Evolutionary conservation across 2,329 filamentous ascomycete species (phyloP), one percentile per base, ranked within the genome.

Genomic region (Dissoconium aciculare): DNA sequence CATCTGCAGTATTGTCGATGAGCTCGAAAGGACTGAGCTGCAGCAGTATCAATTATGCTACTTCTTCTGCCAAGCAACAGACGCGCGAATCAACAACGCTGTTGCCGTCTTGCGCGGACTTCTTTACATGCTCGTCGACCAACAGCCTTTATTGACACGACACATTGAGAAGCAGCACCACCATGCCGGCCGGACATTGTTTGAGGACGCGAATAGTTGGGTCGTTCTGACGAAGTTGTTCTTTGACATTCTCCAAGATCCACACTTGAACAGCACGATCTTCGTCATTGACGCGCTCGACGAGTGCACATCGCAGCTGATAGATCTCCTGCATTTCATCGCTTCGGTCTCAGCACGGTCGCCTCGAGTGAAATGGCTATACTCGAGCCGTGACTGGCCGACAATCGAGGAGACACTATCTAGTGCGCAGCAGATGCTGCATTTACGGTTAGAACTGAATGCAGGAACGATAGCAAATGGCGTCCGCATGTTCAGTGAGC

Each of bases 271-370:
- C 1, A 36, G 9, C 0, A 48, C 45, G 0, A 51, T 50, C 36
- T 30, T 68, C 3, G 35, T 65, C 9, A 43, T 68, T 26, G 60
- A 67, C 42, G 62, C 60, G 1, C 55, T 67, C 1, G 61, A 68
- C 33, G 61, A 67, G 40, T 64, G 59, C 36, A 34, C 28, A 10
- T 26, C 19, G 5, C 51, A 41, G 19, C 35, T 42, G 12, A 4
- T 27, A 0, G 27, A 49, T 23, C 54, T 66, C 3, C 42, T 66
- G 9, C 27, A 52, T 0, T 37, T 61, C 9, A 51, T 64, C 27
- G 30, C 41, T 10, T 30, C 46, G 16, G 37, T 28, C 0, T 47
- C 40, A 9, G 31, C 35, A 1, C 12, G 16, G 29, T 40, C 34
- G 32, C 16, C 44, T 23, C 26, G 34, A 4, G 42, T 54, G 2